Evolutionary conservation across 805 yeast species (phyloP), one percentile per base, ranked within the genome.

Genomic region (Yamadazyma laniorum): DNA sequence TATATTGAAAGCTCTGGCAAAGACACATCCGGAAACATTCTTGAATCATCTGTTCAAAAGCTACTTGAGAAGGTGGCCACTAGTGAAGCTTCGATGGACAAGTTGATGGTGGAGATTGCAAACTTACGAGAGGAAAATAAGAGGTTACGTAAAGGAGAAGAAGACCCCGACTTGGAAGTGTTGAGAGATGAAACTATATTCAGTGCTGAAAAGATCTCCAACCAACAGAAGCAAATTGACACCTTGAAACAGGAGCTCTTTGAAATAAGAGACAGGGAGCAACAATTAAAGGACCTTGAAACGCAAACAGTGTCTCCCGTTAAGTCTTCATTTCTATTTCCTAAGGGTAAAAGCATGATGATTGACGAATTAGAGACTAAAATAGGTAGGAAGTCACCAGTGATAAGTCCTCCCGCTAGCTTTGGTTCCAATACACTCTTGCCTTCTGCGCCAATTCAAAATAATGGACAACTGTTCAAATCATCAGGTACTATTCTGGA

Each of bases 51-150:
- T 9, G 56, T 68, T 13, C 69, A 63, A 32, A 50, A 62, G 25
- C 45, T 63, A 15, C 55, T 64, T 54, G 67, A 65, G 37, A 49
- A 63, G 25, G 39, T 62, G 39, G 50, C 53, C 6, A 53, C 63
- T 34, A 65, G 63, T 35, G 66, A 63, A 22, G 61, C 59, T 3
- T 65, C 67, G 4, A 45, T 61, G 0, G 50, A 52, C 8, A 56
- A 50, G 21, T 47, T 66, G 32, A 39, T 47, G 9, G 49, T 53
- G 23, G 41, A 37, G 18, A 18, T 40, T 6, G 22, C 17, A 3
- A 12, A 16, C 11, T 35, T 42, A 16, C 56, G 53, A 37, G 42
- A 37, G 6, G 59, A 54, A 22, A 53, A 58, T 34, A 37, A 44
- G 25, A 42, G 47, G 18, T 39, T 58, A 14, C 52, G 55, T 31